Percentiles rank a stretch among this genome's conserved stretches.
Evolutionary conservation across 2,329 filamentous ascomycete genomes (phyloP).

Genomic region (Parafenestella ontariensis): DNA sequence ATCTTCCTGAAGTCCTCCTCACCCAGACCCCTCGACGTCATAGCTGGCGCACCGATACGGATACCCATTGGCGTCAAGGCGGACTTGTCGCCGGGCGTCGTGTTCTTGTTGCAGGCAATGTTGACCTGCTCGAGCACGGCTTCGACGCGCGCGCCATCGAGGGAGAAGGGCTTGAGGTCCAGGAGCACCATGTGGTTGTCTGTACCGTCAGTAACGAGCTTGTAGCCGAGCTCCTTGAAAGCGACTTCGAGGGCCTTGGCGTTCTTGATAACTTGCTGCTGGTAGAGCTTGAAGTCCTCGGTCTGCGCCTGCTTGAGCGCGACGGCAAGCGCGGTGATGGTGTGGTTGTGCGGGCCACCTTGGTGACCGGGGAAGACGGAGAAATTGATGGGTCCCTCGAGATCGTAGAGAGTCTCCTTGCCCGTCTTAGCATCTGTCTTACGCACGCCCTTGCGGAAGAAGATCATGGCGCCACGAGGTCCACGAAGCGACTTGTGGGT

Average conservation of each 20-base stretch:
- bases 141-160: conserved; percentile 91
- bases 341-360: conserved; percentile 98
- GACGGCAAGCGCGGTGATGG: conserved; percentile 93
- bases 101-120: conserved; percentile 99
- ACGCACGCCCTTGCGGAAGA: conserved; percentile 92
- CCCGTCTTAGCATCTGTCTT: conserved; percentile 84
- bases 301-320: conserved; percentile 92
- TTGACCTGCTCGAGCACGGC: conserved; percentile 89
- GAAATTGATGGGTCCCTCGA: conserved; percentile 91
- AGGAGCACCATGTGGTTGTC: conserved; percentile 96
- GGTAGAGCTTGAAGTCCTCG: conserved; percentile 90
- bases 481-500: conserved; percentile 97
- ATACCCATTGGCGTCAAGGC: conserved; percentile 92
- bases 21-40: conserved; percentile 94
- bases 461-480: conserved; percentile 96
- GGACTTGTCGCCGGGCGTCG: conserved; percentile 92
- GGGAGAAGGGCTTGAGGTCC: conserved; percentile 85
- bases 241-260: conserved; percentile 87
- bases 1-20: conserved; percentile 84
- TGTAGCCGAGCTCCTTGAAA: conserved; percentile 71
- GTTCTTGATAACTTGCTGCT: conserved; percentile 87
- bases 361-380: conserved; percentile 99
- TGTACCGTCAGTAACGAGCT: conserved; percentile 90
- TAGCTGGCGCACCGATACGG: conserved; percentile 93
- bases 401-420: conserved; percentile 84